Evolutionary conservation across 1,139 yeast species (phyloP).

Genomic region (Pichia sp.): DNA sequence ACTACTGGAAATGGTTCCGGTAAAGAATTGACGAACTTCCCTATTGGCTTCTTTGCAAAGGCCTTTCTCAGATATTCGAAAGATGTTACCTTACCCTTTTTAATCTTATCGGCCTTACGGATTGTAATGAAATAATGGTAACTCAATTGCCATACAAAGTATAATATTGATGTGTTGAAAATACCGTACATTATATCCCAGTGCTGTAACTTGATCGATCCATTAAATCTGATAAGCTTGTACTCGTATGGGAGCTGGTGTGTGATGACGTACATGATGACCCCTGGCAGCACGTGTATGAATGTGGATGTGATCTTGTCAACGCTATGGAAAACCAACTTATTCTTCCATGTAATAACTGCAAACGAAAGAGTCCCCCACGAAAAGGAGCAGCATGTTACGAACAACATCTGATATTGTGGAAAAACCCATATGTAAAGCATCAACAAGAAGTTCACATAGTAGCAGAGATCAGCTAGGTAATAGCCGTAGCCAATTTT

Average conservation of each 20-base stretch:
- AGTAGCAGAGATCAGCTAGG: conserved; percentile 90
- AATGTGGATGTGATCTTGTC: conserved; percentile 93
- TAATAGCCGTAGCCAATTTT: conserved; percentile 78
- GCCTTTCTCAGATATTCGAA: conserved; percentile 78
- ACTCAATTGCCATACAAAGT: conserved; percentile 84
- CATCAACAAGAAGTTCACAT: conserved; percentile 69
- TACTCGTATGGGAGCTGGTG: conserved; percentile 66
- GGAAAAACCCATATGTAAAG: conserved; percentile 83
- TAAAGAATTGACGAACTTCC: conserved; percentile 73
- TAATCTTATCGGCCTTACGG: conserved; percentile 71
- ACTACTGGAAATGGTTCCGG: conserved; percentile 83
- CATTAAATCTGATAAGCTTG: conserved; percentile 64
- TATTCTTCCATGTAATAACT: conserved; percentile 93
- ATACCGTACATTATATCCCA: conserved; percentile 76
- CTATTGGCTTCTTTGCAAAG: conserved; percentile 60
- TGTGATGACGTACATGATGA: conserved; percentile 79
- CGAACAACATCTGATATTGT: conserved; percentile 61
- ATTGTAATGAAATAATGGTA: conserved; percentile 92
- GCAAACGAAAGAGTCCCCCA: conserved; percentile 92
- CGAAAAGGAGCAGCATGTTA: conserved; percentile 79
- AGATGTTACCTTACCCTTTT: conserved; percentile 81
- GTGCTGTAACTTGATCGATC: conserved; percentile 58
- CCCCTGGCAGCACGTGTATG: conserved; percentile 88
- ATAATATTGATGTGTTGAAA: conserved; percentile 74
- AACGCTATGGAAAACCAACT: conserved; percentile 83